Conservation (phyloP, 768 basidiomycete genomes). For the Leccinum obscurum region DNA sequence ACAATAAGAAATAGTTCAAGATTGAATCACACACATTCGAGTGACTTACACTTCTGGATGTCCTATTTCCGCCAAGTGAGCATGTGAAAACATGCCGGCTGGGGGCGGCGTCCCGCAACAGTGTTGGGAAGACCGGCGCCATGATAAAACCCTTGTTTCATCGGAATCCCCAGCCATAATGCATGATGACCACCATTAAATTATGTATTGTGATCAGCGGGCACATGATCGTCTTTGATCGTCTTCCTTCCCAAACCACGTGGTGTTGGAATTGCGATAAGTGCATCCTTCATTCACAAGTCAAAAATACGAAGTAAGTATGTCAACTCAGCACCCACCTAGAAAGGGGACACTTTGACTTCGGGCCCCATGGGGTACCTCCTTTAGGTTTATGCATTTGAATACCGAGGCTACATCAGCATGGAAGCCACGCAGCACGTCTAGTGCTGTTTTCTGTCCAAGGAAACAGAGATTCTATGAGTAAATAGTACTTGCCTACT, state of each 20-base stretch:
- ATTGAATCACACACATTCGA: constrained; percentile 1
- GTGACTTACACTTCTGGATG: constrained; percentile 4
- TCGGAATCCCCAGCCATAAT: neutral
- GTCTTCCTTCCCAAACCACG: neutral
- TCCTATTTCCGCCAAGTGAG: constrained; percentile 11
- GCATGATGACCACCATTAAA: neutral
- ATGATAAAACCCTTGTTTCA: constrained; percentile 24
- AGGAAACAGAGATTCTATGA: constrained; percentile 1
- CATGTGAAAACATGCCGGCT: constrained; percentile 4
- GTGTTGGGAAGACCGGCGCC: neutral
- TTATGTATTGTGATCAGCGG: neutral
- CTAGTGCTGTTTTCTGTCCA: neutral
- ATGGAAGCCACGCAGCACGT: constrained; percentile 1
- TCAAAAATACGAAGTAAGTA: neutral
- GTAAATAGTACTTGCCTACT: neutral
- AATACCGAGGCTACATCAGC: constrained; percentile 1
- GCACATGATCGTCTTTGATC: neutral
- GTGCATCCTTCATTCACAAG: neutral
- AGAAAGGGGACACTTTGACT: neutral
- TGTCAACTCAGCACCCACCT: constrained; percentile 1
- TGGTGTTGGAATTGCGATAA: neutral
- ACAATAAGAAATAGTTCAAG: neutral
- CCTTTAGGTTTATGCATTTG: constrained; percentile 11
- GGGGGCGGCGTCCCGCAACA: neutral
- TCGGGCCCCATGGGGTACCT: neutral